phyloP scores from a whole-genome alignment of 768 basidiomycete species.

The Pulveroboletus ravenelii region DNA sequence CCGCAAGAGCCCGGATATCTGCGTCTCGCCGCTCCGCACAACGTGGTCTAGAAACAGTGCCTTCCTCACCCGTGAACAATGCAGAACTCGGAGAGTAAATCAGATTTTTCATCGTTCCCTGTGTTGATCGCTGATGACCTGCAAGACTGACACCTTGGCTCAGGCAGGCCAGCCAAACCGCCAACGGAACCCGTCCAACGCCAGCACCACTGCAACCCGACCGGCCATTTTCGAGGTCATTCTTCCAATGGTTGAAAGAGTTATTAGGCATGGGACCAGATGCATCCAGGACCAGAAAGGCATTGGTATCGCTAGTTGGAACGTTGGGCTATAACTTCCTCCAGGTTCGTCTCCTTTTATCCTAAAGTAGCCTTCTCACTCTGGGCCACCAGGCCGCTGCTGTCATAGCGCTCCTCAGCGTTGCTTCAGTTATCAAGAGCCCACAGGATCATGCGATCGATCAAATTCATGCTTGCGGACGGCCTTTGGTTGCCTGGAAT shows the following conservation, averaged over 20 bases:
- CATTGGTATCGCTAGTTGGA: slow-evolving; percentile 50
- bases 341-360: slow-evolving; percentile 41
- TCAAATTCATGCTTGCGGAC: slow-evolving; percentile 61
- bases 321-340: slow-evolving; percentile 44
- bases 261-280: slow-evolving; percentile 52
- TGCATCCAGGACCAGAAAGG: slow-evolving; percentile 48
- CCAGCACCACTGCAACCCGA: slow-evolving; percentile 1
- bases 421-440: slow-evolving; percentile 45
- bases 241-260: slow-evolving; percentile 26
- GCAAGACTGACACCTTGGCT: slow-evolving; percentile 23
- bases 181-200: slow-evolving; percentile 9
- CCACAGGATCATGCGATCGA: slow-evolving; percentile 36
- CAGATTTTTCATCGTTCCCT: slow-evolving; percentile 3
- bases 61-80: slow-evolving; percentile 17
- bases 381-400: slow-evolving; percentile 40
- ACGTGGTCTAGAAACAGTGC: slow-evolving; percentile 17
- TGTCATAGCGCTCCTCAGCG: slow-evolving; percentile 47
- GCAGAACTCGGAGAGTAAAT: slow-evolving; percentile 17
- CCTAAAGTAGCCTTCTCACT: slow-evolving; percentile 1
- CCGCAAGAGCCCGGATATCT: slow-evolving; percentile 27
- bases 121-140: slow-evolving; percentile 17
- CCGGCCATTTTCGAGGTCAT: slow-evolving; percentile 14
- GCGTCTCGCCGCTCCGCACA: slow-evolving; percentile 24
- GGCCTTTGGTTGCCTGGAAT: slow-evolving; percentile 66
- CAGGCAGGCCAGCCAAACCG: slow-evolving; percentile 20